Evolutionary conservation across 1,284 basidiomycete genomes (phyloP).

Genomic region (Pyrrhoderma noxium): DNA sequence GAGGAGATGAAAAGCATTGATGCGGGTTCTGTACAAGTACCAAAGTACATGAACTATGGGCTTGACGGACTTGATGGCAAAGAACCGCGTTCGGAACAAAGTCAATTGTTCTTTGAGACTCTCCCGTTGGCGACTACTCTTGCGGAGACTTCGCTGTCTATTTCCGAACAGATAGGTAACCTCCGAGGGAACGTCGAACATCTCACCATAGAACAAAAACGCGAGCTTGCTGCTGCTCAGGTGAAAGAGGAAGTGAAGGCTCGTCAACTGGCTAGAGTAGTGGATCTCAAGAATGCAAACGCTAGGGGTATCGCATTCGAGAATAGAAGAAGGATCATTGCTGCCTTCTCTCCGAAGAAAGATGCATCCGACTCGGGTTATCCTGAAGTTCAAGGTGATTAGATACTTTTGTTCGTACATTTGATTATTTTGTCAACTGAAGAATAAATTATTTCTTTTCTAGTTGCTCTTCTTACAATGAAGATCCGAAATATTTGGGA

Average conservation of each 20-base stretch:
- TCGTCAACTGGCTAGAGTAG: constrained; percentile 58
- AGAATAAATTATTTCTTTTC: constrained; percentile 10
- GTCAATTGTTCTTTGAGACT: constrained; percentile 49
- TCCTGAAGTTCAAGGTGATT: constrained; percentile 82
- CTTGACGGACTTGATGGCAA: constrained; percentile 29
- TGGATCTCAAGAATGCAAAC: constrained; percentile 85
- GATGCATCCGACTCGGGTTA: constrained; percentile 75
- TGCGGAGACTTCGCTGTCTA: not conserved
- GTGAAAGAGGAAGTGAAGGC: constrained; percentile 50
- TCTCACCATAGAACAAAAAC: constrained; percentile 5
- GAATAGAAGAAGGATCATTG: constrained; percentile 76
- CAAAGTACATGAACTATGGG: constrained; percentile 54
- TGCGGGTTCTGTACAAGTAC: constrained; percentile 30
- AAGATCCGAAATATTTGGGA: constrained; percentile 77
- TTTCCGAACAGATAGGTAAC: not conserved
- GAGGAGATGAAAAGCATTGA: not conserved
- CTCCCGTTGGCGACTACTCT: constrained; percentile 42
- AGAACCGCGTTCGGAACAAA: constrained; percentile 34
- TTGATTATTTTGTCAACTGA: constrained; percentile 7
- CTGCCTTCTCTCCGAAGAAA: constrained; percentile 63
- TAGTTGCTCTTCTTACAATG: constrained; percentile 83
- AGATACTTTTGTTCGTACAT: not conserved
- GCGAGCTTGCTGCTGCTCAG: constrained; percentile 20
- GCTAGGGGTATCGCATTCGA: constrained; percentile 79
- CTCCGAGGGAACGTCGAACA: not conserved